A percentile compares a stretch with the other conserved stretches of the same genome.
These are phyloP conservation scores for Stylonectria norvegica DNA, from an alignment of 2,329 filamentous ascomycete genomes.

Conservation along the genomic window DNA sequence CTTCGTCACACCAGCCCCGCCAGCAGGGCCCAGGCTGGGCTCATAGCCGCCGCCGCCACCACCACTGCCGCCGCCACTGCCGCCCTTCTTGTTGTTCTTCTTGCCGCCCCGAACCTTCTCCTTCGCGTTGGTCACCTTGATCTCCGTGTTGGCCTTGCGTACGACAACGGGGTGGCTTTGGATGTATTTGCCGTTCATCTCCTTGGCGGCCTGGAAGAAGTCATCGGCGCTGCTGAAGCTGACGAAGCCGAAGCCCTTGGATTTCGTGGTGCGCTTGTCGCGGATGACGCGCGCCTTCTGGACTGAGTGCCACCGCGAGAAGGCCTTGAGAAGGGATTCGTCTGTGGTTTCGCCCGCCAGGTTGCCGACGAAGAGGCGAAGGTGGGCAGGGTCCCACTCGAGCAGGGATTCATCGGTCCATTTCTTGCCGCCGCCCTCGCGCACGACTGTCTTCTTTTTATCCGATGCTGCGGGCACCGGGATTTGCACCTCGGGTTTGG, in stretches of 20 bases:
- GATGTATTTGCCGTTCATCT: constrained; percentile 99
- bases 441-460: constrained; percentile 81
- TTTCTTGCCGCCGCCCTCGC: constrained; percentile 83
- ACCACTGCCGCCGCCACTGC: constrained; percentile 29
- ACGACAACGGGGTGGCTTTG: constrained; percentile 91
- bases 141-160: constrained; percentile 85
- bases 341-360: constrained; percentile 96
- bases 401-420: constrained; percentile 88
- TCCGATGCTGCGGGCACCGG: constrained; percentile 42
- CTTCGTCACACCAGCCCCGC: constrained; percentile 55
- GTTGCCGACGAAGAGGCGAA: constrained; percentile 94
- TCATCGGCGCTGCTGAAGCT: constrained; percentile 94
- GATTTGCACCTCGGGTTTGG: constrained; percentile 36
- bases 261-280: constrained; percentile 94
- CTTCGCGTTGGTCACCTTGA: constrained; percentile 70
- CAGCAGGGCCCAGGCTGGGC: constrained; percentile 47
- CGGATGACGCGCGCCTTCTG: constrained; percentile 91
- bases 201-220: constrained; percentile 92
- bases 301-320: constrained; percentile 80
- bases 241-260: constrained; percentile 94
- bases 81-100: constrained; percentile 39
- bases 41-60: constrained; percentile 42
- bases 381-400: constrained; percentile 94
- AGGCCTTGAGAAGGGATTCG: constrained; percentile 91
- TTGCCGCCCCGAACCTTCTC: constrained; percentile 48